These are phyloP conservation scores for Talaromyces sp. DNA, from an alignment of 2,329 filamentous ascomycete species.

Conservation along the genomic window DNA sequence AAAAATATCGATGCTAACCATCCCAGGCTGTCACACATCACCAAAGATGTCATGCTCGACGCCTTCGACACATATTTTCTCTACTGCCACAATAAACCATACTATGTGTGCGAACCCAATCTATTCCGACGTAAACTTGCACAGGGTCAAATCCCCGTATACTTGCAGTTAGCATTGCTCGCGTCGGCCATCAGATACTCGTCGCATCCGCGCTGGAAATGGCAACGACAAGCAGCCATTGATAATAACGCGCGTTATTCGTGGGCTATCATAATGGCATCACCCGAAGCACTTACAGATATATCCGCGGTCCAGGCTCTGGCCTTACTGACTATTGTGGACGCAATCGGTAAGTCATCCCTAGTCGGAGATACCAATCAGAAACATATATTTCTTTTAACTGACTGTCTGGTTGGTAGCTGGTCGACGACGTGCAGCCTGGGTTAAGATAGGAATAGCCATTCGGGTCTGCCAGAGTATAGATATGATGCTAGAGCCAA, in stretches of 20 bases:
- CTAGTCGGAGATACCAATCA: neutral
- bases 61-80: conserved; percentile 18
- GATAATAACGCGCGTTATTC: conserved; percentile 15
- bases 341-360: conserved; percentile 13
- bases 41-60: conserved; percentile 11
- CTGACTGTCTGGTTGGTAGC: conserved; percentile 15
- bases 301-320: conserved; percentile 16
- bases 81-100: conserved; percentile 19
- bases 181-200: conserved; percentile 29
- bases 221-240: conserved; percentile 13
- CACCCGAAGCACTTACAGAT: conserved; percentile 14
- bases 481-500: conserved; percentile 27
- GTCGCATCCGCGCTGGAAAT: conserved; percentile 18
- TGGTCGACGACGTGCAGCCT: conserved; percentile 25
- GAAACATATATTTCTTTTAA: neutral
- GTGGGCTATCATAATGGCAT: conserved; percentile 17
- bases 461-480: conserved; percentile 31
- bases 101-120: conserved; percentile 15
- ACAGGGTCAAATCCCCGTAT: conserved; percentile 16
- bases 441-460: conserved; percentile 24
- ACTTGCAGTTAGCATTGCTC: conserved; percentile 25
- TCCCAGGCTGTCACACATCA: neutral
- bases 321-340: conserved; percentile 1
- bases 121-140: conserved; percentile 14
- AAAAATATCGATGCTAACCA: neutral